These are phyloP conservation scores for Panellus pusillus DNA, from an alignment of 768 basidiomycete genomes.

Conservation along the genomic window DNA sequence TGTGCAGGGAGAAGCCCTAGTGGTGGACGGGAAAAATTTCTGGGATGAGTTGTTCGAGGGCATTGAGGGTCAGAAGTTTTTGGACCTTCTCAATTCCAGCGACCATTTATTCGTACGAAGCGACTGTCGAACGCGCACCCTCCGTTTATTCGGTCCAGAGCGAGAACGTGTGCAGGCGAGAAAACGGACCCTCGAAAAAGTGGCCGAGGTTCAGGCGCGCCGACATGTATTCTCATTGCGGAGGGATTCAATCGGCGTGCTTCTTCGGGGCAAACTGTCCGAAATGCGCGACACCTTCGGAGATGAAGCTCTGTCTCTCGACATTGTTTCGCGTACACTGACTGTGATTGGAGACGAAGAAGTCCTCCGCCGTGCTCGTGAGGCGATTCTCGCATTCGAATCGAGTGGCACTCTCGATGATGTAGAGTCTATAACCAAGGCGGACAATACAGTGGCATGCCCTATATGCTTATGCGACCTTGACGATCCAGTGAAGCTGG, in stretches of 20 bases:
- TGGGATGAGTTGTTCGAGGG: constrained; percentile 54
- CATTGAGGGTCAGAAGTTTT: constrained; percentile 36
- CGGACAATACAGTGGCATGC: constrained; percentile 27
- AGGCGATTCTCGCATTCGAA: constrained; percentile 23
- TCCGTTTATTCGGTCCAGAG: constrained; percentile 42
- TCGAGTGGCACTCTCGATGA: constrained; percentile 2
- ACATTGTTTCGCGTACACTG: no score
- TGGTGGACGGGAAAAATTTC: constrained; percentile 29
- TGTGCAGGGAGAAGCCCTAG: constrained; percentile 39
- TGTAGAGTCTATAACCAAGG: no score
- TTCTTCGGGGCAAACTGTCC: no score
- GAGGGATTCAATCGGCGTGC: no score
- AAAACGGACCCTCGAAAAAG: constrained; percentile 28
- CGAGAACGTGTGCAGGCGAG: constrained; percentile 31
- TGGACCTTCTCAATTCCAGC: constrained; percentile 38
- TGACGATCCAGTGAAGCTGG: constrained; percentile 33
- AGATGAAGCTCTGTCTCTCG: no score
- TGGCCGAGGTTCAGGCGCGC: no score
- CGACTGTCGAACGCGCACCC: constrained; percentile 37
- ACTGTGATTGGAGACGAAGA: constrained; percentile 40
- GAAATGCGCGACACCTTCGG: no score
- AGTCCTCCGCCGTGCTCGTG: constrained; percentile 29
- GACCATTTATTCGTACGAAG: constrained; percentile 36
- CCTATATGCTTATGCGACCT: constrained; percentile 41
- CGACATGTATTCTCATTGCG: no score